Conservation (phyloP, 1,139 yeast species). For the Hansenula lynferdii region DNA sequence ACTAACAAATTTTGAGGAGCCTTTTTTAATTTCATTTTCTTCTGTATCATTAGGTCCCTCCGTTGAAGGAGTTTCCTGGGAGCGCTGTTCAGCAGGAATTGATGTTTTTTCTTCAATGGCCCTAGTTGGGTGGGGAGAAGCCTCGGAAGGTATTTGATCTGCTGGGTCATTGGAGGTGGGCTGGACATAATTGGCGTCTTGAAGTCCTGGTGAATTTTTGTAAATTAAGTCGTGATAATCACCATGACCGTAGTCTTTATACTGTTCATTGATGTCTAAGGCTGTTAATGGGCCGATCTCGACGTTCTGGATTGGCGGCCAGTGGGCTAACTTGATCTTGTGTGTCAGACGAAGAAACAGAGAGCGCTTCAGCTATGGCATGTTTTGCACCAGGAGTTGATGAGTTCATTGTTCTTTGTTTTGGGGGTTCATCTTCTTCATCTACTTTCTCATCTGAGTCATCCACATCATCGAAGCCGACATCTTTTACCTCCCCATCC, state of each 20-base stretch:
- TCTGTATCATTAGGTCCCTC: background rate
- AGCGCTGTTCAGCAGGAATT: too few relatives aligned
- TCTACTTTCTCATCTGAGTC: slow-evolving; percentile 2
- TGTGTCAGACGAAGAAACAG: too few relatives aligned
- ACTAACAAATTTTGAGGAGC: background rate
- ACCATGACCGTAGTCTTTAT: slow-evolving; percentile 2
- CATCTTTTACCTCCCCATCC: background rate
- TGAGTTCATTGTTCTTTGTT: too few relatives aligned
- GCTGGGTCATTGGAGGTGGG: background rate
- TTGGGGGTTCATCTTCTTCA: slow-evolving; percentile 5
- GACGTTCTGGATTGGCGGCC: background rate
- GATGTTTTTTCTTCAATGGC: too few relatives aligned
- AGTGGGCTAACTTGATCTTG: too few relatives aligned
- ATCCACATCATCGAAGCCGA: background rate
- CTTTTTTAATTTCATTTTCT: background rate
- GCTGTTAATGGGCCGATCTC: slow-evolving; percentile 1
- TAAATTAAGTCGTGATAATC: background rate
- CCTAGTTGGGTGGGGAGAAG: background rate
- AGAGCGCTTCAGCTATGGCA: too few relatives aligned
- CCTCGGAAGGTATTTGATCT: background rate
- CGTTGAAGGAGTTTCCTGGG: background rate
- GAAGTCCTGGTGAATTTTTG: background rate
- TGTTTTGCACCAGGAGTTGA: too few relatives aligned
- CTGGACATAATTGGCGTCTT: background rate
- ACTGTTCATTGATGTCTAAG: background rate